Base-by-base conservation (phyloP, 345 rosid species). In the Dovyalis caffra region DNA sequence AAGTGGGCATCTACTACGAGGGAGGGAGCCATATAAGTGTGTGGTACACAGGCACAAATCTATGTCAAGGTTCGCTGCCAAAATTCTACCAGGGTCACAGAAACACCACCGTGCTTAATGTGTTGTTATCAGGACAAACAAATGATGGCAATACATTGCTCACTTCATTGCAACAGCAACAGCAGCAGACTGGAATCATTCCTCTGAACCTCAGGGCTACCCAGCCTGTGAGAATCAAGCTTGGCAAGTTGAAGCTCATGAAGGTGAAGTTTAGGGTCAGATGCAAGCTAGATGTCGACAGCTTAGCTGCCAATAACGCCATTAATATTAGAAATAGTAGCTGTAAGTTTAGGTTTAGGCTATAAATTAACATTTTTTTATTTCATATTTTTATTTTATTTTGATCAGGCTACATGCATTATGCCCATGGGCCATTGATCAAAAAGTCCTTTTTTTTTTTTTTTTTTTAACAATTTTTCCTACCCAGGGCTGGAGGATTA, bases 11-110 rank as follows among this genome's bases (percentile, higher is more conserved):
- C 32, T 91, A 90, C 68, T 94, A 94, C 68, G 95, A 90, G 64
- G 86, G 88, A 0, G 97, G 97, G n/a, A 94, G 98, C 86, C 83
- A 40, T 33, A 86, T 94, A 34, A 83, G 85, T 32, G 97, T 85
- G 32, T 90, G 77, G 68, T 91, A 87, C 82, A 43, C 63, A 7
- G 87, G 83, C 18, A 82, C 91, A 3, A 73, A 79, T 53, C 82
- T 94, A 6, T 86, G 93, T 32, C 77, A 90, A 71, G 97, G 98
- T 5, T 80, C 98, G 3, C 74, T 92, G 60, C 98, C 98, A 0
- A 90, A 88, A 78, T 94, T 94, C 78, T 94, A 92, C 81, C 98
- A 94, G 71, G 97, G 98, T n/a, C 95, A 94, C 73, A 72, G 72
- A 82, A 94, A 91, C 75, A 92, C 95, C 15, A 92, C 98, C 0